phyloP scores from a whole-genome alignment of 2,329 filamentous ascomycete species.

The Neonectria faginata region DNA sequence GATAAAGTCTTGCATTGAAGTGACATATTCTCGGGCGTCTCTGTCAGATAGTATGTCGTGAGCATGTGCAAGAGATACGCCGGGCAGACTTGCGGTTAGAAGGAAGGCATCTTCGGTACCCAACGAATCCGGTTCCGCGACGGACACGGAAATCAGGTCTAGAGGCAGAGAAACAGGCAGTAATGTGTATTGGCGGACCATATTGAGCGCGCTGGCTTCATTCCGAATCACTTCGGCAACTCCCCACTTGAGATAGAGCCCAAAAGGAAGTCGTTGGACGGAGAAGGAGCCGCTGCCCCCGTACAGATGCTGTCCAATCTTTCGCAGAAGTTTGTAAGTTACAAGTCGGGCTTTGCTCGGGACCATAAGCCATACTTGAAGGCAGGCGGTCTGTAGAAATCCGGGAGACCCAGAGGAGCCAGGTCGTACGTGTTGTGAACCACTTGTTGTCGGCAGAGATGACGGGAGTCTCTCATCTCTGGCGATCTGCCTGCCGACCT shows the following conservation, averaged over 20 bases:
- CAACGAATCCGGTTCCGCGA: constrained; percentile 20
- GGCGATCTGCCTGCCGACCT: constrained; percentile 33
- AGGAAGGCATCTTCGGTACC: constrained; percentile 15
- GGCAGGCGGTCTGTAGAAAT: not conserved
- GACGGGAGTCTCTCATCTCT: not conserved
- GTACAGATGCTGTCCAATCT: constrained; percentile 15
- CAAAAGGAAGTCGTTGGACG: constrained; percentile 47
- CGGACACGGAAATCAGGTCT: constrained; percentile 43
- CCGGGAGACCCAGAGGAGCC: not conserved
- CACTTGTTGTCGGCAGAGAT: not conserved
- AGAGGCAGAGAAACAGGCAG: constrained; percentile 44
- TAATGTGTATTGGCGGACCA: constrained; percentile 41
- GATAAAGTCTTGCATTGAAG: constrained; percentile 44
- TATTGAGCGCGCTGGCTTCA: constrained; percentile 44
- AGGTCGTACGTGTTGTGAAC: not conserved
- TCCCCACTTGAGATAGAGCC: constrained; percentile 47
- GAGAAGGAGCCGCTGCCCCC: not conserved
- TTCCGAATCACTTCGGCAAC: constrained; percentile 33
- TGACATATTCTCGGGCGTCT: constrained; percentile 37
- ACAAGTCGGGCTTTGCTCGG: not conserved
- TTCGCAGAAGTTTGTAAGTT: constrained; percentile 13
- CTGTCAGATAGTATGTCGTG: constrained; percentile 43
- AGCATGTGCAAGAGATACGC: constrained; percentile 20
- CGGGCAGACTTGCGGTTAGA: constrained; percentile 17
- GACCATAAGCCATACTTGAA: constrained; percentile 19